phyloP scores from a whole-genome alignment of 257 asterid species.

The Penstemon newberryi region DNA sequence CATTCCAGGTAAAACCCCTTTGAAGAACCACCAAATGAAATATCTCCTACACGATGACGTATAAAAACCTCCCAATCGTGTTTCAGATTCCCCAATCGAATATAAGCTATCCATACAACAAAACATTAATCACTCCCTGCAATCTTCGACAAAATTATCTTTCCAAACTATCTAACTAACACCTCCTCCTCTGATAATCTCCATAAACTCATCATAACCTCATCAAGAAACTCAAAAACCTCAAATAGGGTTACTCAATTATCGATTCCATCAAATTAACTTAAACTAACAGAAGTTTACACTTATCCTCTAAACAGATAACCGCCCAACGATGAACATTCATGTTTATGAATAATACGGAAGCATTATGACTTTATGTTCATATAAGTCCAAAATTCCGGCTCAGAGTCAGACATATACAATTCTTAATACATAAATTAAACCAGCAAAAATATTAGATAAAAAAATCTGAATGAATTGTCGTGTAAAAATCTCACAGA shows the following conservation, averaged over 20 bases:
- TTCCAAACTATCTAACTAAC: background rate
- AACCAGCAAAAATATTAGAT: background rate
- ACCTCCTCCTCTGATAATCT: background rate
- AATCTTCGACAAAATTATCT: background rate
- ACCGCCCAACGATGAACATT: too few relatives aligned
- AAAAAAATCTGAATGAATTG: slow-evolving; percentile 8
- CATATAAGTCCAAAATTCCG: background rate
- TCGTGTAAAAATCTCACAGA: background rate
- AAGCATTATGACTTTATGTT: too few relatives aligned
- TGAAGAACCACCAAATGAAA: background rate
- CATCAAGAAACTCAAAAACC: background rate
- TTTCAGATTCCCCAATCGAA: slow-evolving; percentile 21
- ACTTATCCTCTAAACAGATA: too few relatives aligned
- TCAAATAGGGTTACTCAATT: too few relatives aligned
- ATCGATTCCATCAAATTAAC: background rate
- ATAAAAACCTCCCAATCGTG: background rate
- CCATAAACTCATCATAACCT: background rate
- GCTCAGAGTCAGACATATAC: too few relatives aligned
- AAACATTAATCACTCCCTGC: slow-evolving; percentile 3
- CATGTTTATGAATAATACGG: too few relatives aligned
- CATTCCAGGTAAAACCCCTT: too few relatives aligned
- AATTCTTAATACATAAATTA: slow-evolving; percentile 5
- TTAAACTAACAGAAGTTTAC: too few relatives aligned
- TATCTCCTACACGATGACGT: background rate
- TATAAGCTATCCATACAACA: background rate